A percentile compares a stretch with the other conserved stretches of the same genome.
Evolutionary conservation across 2,329 filamentous ascomycete genomes (phyloP).

Genomic region (Fusarium sp.): DNA sequence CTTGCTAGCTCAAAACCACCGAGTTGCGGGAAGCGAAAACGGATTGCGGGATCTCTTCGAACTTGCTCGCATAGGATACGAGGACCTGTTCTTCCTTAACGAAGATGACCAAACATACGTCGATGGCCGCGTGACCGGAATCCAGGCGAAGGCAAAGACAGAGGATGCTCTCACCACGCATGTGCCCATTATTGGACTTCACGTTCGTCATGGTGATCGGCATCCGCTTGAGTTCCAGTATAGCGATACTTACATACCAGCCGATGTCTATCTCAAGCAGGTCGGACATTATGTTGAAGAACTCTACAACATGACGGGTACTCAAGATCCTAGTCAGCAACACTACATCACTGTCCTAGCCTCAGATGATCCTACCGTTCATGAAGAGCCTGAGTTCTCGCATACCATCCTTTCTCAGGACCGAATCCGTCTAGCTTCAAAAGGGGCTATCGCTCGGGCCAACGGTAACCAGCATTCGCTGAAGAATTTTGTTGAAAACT

Average conservation of each 20-base stretch:
- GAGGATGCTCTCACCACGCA: slow-evolving; percentile 55
- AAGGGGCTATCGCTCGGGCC: slow-evolving; percentile 60
- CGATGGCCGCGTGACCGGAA: slow-evolving; percentile 65
- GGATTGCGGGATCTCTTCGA: slow-evolving; percentile 69
- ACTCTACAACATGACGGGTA: slow-evolving; percentile 58
- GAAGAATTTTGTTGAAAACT: slow-evolving; percentile 78
- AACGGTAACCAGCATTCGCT: slow-evolving; percentile 63
- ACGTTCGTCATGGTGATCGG: slow-evolving; percentile 83
- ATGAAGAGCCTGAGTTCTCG: slow-evolving; percentile 73
- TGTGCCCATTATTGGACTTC: slow-evolving; percentile 71
- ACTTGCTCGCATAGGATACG: slow-evolving; percentile 77
- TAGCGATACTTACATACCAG: slow-evolving; percentile 80
- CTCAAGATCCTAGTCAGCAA: slow-evolving; percentile 54
- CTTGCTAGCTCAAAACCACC: slow-evolving; percentile 55
- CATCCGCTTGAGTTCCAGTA: slow-evolving; percentile 84
- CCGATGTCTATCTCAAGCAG: slow-evolving; percentile 74
- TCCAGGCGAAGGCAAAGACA: slow-evolving; percentile 62
- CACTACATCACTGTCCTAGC: slow-evolving; percentile 73
- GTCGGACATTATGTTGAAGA: slow-evolving; percentile 67
- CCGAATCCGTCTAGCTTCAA: slow-evolving; percentile 80
- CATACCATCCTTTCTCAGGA: slow-evolving; percentile 75
- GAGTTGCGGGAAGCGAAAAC: slow-evolving; percentile 41
- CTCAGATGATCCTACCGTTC: slow-evolving; percentile 84
- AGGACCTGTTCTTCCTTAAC: slow-evolving; percentile 78
- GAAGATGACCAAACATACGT: slow-evolving; percentile 76